Evolutionary conservation across 2,329 filamentous ascomycete species (phyloP).

Genomic region (Cladosporium sp.): DNA sequence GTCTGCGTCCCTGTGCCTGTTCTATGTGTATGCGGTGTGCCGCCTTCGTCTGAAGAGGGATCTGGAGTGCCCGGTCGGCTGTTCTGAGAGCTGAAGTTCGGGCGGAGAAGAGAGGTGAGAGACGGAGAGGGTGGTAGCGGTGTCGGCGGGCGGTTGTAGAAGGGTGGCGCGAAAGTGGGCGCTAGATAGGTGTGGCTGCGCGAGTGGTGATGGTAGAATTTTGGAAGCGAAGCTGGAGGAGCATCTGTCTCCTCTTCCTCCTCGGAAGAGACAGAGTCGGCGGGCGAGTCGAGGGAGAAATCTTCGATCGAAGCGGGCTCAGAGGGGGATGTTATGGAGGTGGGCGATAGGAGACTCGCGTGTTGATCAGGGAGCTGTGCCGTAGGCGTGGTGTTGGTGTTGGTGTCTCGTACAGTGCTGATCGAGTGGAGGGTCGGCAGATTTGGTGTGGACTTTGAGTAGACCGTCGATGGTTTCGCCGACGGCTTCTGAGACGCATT

Average conservation of each 20-base stretch:
- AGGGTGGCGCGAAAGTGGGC: constrained; percentile 67
- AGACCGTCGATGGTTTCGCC: constrained; percentile 35
- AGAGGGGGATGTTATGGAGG: constrained; percentile 33
- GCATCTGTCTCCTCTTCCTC: constrained; percentile 30
- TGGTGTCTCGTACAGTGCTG: constrained; percentile 12
- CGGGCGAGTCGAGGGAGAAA: constrained; percentile 33
- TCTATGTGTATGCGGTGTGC: constrained; percentile 18
- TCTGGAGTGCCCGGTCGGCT: constrained; percentile 93
- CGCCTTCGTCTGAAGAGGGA: constrained; percentile 74
- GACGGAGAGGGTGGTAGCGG: constrained; percentile 90
- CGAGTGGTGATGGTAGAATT: constrained; percentile 40
- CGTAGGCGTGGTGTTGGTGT: constrained; percentile 14
- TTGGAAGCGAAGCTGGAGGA: constrained; percentile 13
- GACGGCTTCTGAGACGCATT: constrained; percentile 18
- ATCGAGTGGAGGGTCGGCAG: constrained; percentile 39
- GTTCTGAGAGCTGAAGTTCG: constrained; percentile 60
- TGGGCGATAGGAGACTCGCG: constrained; percentile 6
- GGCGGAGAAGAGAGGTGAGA: constrained; percentile 81
- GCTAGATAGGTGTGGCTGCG: constrained; percentile 44
- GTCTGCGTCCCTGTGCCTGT: constrained; percentile 29
- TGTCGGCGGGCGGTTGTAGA: constrained; percentile 95
- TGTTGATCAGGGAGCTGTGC: constrained; percentile 10
- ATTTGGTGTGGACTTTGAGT: constrained; percentile 46
- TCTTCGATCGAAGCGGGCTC: constrained; percentile 37
- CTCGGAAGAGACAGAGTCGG: constrained; percentile 25